These are phyloP conservation scores for Ophiocordyceps polyrhachis-furcata DNA, from an alignment of 2,329 filamentous ascomycete genomes.

Conservation along the genomic window DNA sequence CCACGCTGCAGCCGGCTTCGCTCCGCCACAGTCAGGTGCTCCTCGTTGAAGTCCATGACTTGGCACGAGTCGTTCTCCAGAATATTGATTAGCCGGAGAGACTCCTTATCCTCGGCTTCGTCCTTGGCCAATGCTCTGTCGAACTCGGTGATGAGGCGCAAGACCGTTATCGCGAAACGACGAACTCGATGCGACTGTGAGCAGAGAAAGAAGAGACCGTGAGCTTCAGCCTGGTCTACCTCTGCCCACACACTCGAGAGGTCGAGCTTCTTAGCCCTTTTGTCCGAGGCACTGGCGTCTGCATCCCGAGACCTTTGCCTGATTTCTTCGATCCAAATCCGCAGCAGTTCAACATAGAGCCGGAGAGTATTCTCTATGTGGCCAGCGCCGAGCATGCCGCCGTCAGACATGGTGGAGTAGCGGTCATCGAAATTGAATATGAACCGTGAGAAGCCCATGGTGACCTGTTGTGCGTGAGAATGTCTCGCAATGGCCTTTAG, in stretches of 20 bases:
- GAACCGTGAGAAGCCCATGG: constrained; percentile 88
- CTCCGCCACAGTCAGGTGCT: constrained; percentile 80
- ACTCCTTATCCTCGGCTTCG: constrained; percentile 37
- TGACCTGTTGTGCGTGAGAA: constrained; percentile 84
- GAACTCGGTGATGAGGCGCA: constrained; percentile 84
- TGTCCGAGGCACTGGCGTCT: constrained; percentile 46
- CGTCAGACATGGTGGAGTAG: constrained; percentile 95
- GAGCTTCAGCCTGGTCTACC: constrained; percentile 91
- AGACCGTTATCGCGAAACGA: constrained; percentile 76
- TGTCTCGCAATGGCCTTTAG: constrained; percentile 90
- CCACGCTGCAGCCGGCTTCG: constrained; percentile 81
- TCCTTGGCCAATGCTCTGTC: constrained; percentile 70
- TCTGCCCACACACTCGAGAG: constrained; percentile 78
- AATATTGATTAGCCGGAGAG: constrained; percentile 67
- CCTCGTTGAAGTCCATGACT: constrained; percentile 83
- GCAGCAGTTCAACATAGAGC: constrained; percentile 80
- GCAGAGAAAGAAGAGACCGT: constrained; percentile 91
- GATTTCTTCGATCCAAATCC: constrained; percentile 97
- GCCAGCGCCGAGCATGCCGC: constrained; percentile 80
- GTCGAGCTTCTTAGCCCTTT: constrained; percentile 60
- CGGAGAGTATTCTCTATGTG: constrained; percentile 90
- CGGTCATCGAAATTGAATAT: constrained; percentile 98
- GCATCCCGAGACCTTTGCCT: constrained; percentile 66
- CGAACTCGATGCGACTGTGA: constrained; percentile 85
- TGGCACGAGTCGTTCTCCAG: constrained; percentile 76